phyloP scores from a whole-genome alignment of 169 alveolate species.

The Hammondia hammondi region DNA sequence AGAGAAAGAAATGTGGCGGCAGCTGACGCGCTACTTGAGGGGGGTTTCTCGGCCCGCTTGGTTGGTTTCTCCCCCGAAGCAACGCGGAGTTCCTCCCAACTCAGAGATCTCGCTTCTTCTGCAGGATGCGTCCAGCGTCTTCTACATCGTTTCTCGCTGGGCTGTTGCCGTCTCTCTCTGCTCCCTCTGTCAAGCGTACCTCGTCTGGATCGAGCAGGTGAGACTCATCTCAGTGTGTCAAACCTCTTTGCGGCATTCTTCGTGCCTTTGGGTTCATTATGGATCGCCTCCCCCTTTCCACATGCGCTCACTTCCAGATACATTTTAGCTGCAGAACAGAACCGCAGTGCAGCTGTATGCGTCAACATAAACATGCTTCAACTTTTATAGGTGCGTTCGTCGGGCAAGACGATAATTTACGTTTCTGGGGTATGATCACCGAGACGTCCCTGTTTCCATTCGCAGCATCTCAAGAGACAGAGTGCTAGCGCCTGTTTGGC shows the following conservation, averaged over 20 bases:
- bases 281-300: too few relatives aligned
- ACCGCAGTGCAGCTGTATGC: too few relatives aligned
- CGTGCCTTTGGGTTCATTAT: too few relatives aligned
- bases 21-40: neutral
- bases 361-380: too few relatives aligned
- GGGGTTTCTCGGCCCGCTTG: neutral
- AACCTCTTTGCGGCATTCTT: neutral
- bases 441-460: too few relatives aligned
- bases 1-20: neutral
- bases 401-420: too few relatives aligned
- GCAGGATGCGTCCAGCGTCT: neutral
- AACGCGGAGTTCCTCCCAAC: neutral
- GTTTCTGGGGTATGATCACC: too few relatives aligned
- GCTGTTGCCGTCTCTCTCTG: neutral
- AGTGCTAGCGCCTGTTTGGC: too few relatives aligned
- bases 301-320: too few relatives aligned
- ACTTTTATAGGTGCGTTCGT: too few relatives aligned
- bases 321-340: too few relatives aligned
- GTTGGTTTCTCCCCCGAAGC: neutral
- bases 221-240: neutral
- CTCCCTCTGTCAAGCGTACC: neutral
- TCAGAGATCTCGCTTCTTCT: neutral
- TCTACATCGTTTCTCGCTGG: neutral
- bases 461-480: too few relatives aligned
- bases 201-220: neutral